phyloP scores from a whole-genome alignment of 2,329 filamentous ascomycete genomes.

The Westerdykella ornata region DNA sequence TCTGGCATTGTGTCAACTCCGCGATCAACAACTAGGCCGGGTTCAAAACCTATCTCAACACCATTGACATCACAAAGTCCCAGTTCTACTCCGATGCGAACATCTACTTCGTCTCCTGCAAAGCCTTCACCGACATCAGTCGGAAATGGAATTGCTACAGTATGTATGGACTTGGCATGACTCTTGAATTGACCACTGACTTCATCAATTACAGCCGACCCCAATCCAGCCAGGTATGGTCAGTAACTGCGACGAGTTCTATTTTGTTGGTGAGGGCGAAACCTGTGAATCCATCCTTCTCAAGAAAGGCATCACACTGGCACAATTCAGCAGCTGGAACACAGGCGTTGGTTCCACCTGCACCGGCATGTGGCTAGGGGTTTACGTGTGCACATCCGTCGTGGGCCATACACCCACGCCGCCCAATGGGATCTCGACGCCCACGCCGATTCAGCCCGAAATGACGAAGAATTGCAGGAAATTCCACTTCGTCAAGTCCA shows the following conservation, averaged over 20 bases:
- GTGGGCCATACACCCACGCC: not conserved
- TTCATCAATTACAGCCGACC: not conserved
- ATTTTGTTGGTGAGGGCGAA: slow-evolving; percentile 8
- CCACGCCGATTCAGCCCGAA: slow-evolving; percentile 4
- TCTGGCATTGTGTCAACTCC: too few relatives aligned
- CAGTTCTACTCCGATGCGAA: too few relatives aligned
- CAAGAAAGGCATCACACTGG: slow-evolving; percentile 6
- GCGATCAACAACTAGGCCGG: too few relatives aligned
- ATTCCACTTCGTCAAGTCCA: slow-evolving; percentile 4
- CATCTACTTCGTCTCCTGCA: too few relatives aligned
- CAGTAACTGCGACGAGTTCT: slow-evolving; percentile 8
- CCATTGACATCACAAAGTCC: too few relatives aligned
- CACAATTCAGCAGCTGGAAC: slow-evolving; percentile 11
- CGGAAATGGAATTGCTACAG: too few relatives aligned
- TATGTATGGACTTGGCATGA: too few relatives aligned
- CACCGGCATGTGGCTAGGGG: slow-evolving; percentile 1
- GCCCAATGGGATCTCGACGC: slow-evolving; percentile 2
- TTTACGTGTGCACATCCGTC: slow-evolving; percentile 6
- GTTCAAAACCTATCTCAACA: too few relatives aligned
- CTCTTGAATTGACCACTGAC: too few relatives aligned
- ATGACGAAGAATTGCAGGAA: slow-evolving; percentile 10
- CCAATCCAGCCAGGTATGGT: slow-evolving; percentile 9
- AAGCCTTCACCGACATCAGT: too few relatives aligned
- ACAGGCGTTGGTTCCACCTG: slow-evolving; percentile 3
- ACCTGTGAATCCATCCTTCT: slow-evolving; percentile 7